Conservation (phyloP, 2,329 filamentous ascomycete species). For the Curvularia sp. region DNA sequence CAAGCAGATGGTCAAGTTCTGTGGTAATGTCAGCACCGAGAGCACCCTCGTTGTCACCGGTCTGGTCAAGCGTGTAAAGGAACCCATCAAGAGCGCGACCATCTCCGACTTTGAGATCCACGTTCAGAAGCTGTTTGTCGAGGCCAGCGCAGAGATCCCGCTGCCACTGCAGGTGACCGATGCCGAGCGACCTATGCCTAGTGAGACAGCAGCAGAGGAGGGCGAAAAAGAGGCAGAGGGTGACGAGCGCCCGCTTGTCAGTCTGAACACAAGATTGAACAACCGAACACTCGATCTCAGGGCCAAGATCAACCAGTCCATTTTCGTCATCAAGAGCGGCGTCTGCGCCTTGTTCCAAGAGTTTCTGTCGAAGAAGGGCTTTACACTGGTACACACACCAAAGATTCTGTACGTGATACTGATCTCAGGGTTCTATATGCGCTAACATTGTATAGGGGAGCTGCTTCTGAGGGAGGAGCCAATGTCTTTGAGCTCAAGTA, state of each 20-base stretch:
- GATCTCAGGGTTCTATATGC: background rate
- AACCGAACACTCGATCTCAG: constrained; percentile 94
- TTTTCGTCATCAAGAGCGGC: constrained; percentile 73
- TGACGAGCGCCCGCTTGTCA: constrained; percentile 71
- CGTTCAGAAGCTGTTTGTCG: constrained; percentile 81
- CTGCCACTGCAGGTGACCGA: constrained; percentile 67
- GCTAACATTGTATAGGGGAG: constrained; percentile 56
- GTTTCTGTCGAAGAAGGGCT: constrained; percentile 77
- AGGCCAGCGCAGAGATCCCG: constrained; percentile 68
- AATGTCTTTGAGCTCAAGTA: constrained; percentile 92
- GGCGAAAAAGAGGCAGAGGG: constrained; percentile 61
- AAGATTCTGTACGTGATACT: constrained; percentile 56
- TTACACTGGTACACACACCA: constrained; percentile 86
- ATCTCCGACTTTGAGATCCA: constrained; percentile 86
- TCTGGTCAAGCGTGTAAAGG: constrained; percentile 78
- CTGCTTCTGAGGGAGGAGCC: constrained; percentile 89
- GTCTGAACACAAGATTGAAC: constrained; percentile 83
- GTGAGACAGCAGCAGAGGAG: constrained; percentile 55
- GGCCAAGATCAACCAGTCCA: constrained; percentile 87
- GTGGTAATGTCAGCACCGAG: constrained; percentile 75
- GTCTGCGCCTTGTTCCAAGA: constrained; percentile 75
- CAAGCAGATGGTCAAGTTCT: constrained; percentile 96
- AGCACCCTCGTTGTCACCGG: constrained; percentile 84
- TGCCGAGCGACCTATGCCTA: constrained; percentile 58
- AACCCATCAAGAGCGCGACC: constrained; percentile 86